phyloP scores from a whole-genome alignment of 129 eudicot species.

The Centella asiatica region DNA sequence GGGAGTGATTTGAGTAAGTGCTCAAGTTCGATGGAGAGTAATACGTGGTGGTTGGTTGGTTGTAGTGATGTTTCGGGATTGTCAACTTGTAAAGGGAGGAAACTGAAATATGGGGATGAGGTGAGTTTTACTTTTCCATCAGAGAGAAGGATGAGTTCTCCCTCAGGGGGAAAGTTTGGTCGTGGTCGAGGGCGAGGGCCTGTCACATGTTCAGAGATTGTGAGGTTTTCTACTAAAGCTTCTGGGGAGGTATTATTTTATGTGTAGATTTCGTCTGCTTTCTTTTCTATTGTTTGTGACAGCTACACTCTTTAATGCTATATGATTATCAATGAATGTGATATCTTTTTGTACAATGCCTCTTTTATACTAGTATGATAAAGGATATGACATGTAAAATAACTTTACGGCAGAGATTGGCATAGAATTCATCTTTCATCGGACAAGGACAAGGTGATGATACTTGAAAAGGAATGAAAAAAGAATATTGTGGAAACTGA shows the following conservation, averaged over 20 bases:
- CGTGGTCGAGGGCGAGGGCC: slow-evolving; percentile 66
- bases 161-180: slow-evolving; percentile 47
- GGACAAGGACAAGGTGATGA: too few species aligned
- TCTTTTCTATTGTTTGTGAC: not conserved
- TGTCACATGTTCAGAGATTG: slow-evolving; percentile 69
- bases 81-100: slow-evolving; percentile 93
- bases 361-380: not conserved
- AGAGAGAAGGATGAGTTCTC: slow-evolving; percentile 27
- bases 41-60: slow-evolving; percentile 88
- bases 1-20: slow-evolving; percentile 3
- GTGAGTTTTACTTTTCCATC: slow-evolving; percentile 55
- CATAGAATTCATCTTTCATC: too few species aligned
- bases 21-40: slow-evolving; percentile 23
- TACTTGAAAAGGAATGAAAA: too few species aligned
- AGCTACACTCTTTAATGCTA: not conserved
- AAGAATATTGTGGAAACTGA: not conserved
- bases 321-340: not conserved
- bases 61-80: slow-evolving; percentile 57
- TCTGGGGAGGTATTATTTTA: slow-evolving; percentile 71
- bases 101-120: slow-evolving; percentile 52
- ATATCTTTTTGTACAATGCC: too few species aligned
- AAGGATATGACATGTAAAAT: not conserved
- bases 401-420: not conserved
- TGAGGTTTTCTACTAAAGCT: slow-evolving; percentile 67
- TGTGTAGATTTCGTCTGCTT: not conserved